Evolutionary conservation across 768 basidiomycete species (phyloP).

Genomic region (Pleurotus cornucopiae): DNA sequence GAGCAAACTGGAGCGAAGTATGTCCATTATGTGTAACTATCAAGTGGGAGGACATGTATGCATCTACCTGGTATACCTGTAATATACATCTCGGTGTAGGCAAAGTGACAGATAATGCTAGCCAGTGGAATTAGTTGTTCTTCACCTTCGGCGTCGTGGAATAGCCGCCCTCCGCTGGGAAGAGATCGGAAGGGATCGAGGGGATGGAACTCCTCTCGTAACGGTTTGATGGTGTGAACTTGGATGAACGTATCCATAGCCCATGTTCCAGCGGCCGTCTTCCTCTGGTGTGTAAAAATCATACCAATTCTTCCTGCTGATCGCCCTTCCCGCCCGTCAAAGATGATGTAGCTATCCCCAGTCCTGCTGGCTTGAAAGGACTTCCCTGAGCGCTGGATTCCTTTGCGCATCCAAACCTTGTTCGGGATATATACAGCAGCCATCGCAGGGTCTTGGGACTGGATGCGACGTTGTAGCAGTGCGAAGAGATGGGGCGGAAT

Average conservation of each 20-base stretch:
- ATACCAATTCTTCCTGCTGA: constrained; percentile 9
- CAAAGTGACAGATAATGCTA: constrained; percentile 13
- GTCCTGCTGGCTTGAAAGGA: background rate
- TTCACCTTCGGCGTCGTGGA: constrained; percentile 6
- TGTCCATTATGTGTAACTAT: background rate
- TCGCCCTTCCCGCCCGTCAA: background rate
- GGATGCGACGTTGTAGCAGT: background rate
- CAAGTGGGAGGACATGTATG: constrained; percentile 7
- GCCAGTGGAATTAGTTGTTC: constrained; percentile 4
- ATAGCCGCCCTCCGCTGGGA: constrained; percentile 12
- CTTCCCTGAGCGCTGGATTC: background rate
- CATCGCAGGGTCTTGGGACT: background rate
- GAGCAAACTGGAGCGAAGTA: too few relatives aligned
- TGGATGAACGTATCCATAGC: constrained; percentile 8
- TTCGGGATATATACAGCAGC: background rate
- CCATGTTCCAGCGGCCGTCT: background rate
- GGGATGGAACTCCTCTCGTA: background rate
- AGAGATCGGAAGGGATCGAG: constrained; percentile 10
- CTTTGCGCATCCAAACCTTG: background rate
- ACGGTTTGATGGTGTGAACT: background rate
- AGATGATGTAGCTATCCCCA: constrained; percentile 10
- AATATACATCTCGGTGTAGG: background rate
- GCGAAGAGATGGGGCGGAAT: background rate
- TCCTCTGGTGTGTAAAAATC: constrained; percentile 11
- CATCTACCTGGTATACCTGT: constrained; percentile 5